phyloP scores from a whole-genome alignment of 2,329 filamentous ascomycete genomes.

The Xylariaceae sp. region DNA sequence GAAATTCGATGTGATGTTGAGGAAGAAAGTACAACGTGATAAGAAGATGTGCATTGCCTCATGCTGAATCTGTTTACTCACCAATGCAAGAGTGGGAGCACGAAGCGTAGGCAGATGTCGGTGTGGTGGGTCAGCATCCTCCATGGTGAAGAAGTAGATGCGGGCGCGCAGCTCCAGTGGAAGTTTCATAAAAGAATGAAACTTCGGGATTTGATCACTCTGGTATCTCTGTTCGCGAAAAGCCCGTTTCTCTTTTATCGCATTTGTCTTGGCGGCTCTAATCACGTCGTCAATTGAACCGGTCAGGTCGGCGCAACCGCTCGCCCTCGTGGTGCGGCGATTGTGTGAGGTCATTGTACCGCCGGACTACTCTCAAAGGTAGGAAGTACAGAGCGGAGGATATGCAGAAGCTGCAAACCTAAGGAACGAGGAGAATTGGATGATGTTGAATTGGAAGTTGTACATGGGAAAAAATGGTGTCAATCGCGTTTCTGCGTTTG shows the following conservation, averaged over 20 bases:
- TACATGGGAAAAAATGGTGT: no score
- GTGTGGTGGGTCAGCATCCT: slow-evolving; percentile 1
- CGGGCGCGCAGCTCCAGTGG: not conserved
- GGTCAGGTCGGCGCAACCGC: slow-evolving; percentile 1
- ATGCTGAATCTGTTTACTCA: slow-evolving; percentile 1
- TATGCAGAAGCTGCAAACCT: no score
- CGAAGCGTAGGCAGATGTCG: not conserved
- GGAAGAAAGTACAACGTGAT: slow-evolving; percentile 2
- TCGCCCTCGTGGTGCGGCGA: not conserved
- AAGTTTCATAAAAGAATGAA: slow-evolving; percentile 2
- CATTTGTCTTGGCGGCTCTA: not conserved
- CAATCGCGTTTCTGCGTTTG: no score
- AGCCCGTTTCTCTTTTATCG: not conserved
- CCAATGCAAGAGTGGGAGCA: slow-evolving; percentile 1
- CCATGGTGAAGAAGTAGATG: slow-evolving; percentile 3
- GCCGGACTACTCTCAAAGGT: no score
- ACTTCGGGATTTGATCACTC: not conserved
- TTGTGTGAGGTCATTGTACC: slow-evolving; percentile 1
- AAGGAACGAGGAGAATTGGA: no score
- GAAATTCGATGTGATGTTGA: not conserved
- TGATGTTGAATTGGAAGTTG: no score
- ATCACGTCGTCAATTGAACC: not conserved
- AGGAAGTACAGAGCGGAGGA: no score
- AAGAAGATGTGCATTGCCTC: slow-evolving; percentile 1
- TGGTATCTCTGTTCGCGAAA: slow-evolving; percentile 2